Percentiles rank a stretch among this genome's conserved stretches.
These are phyloP conservation scores for Cladosporium sp. DNA, from an alignment of 2,329 filamentous ascomycete species.

Conservation along the genomic window DNA sequence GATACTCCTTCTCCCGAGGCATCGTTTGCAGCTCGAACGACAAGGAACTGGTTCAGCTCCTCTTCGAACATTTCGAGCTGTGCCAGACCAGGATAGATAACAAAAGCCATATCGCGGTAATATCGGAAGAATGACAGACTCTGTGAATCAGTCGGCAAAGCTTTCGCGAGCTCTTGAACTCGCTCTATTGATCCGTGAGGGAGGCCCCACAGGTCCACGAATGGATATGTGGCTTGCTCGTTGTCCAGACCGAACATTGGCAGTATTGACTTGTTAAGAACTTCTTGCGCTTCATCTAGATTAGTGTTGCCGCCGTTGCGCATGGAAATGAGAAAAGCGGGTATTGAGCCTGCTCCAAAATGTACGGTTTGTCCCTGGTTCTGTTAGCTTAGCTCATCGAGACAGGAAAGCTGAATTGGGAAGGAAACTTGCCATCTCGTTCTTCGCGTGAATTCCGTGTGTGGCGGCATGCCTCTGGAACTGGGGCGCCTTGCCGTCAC, in stretches of 20 bases:
- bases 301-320: slow-evolving; percentile 43
- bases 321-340: slow-evolving; percentile 60
- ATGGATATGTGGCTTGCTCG: slow-evolving; percentile 65
- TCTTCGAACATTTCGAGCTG: slow-evolving; percentile 58
- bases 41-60: slow-evolving; percentile 56
- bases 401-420: neutral
- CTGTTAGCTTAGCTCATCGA: slow-evolving; percentile 11
- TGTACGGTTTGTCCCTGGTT: slow-evolving; percentile 61
- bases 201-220: slow-evolving; percentile 64
- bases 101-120: slow-evolving; percentile 61
- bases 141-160: slow-evolving; percentile 60
- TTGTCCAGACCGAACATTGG: slow-evolving; percentile 66
- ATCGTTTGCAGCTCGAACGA: slow-evolving; percentile 51
- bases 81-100: slow-evolving; percentile 63
- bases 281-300: slow-evolving; percentile 57
- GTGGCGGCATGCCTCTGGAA: slow-evolving; percentile 44
- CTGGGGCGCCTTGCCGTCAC: slow-evolving; percentile 16
- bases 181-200: slow-evolving; percentile 61
- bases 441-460: slow-evolving; percentile 63
- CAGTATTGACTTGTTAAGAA: slow-evolving; percentile 62
- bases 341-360: slow-evolving; percentile 62
- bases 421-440: slow-evolving; percentile 43
- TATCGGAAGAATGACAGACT: slow-evolving; percentile 60
- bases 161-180: slow-evolving; percentile 60
- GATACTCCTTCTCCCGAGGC: slow-evolving; percentile 48